Conservation (phyloP, 1,139 yeast genomes). For the Blastobotrys illinoisensis region DNA sequence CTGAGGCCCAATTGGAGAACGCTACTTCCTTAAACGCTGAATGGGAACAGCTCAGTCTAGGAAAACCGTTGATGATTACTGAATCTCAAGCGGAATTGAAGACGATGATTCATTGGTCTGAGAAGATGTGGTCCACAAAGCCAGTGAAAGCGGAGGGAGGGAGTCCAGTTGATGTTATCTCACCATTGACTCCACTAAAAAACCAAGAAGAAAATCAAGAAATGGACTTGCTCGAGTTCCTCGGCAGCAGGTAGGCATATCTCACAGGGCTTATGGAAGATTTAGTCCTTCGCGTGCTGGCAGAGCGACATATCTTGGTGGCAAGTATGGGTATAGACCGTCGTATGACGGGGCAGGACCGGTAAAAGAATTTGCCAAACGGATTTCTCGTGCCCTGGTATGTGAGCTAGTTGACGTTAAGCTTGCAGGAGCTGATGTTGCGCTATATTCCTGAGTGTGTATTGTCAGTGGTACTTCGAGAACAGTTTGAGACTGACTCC, state of each 20-base stretch:
- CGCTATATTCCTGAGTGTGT: background rate
- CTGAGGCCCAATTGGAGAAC: background rate
- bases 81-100: background rate
- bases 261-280: background rate
- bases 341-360: slow-evolving; percentile 5
- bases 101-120: background rate
- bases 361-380: background rate
- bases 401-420: background rate
- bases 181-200: slow-evolving; percentile 8
- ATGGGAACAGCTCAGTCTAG: background rate
- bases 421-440: background rate
- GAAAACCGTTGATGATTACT: background rate
- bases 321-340: background rate
- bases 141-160: background rate
- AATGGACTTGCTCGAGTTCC: slow-evolving; percentile 10
- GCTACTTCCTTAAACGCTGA: background rate
- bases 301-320: background rate
- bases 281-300: background rate
- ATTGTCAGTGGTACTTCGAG: background rate
- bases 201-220: slow-evolving; percentile 4
- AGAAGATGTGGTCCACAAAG: background rate
- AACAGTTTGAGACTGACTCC: background rate
- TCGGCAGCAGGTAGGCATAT: background rate
- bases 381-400: background rate
- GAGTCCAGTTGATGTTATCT: slow-evolving; percentile 8